A percentile compares a stretch with the other conserved stretches of the same genome.
Conservation (phyloP, 768 basidiomycete genomes). For the Hortiboletus campestris region DNA sequence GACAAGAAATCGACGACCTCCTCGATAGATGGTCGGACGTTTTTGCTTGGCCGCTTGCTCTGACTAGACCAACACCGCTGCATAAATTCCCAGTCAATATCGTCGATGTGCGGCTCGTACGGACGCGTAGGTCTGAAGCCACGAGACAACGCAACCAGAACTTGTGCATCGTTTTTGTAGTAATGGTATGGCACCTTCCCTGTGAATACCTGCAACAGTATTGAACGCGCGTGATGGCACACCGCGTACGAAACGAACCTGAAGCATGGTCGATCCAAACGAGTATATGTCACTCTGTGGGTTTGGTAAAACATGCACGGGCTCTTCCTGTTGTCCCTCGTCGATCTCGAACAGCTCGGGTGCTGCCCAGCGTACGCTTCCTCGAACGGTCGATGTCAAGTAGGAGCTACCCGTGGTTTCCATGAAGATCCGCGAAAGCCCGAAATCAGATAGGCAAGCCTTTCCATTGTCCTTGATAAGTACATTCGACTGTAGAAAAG, state of each 20-base stretch:
- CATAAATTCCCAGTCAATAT: constrained; percentile 20
- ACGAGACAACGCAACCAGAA: constrained; percentile 19
- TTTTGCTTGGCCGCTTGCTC: background rate
- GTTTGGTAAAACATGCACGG: constrained; percentile 7
- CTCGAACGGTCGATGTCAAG: constrained; percentile 36
- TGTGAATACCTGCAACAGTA: constrained; percentile 25
- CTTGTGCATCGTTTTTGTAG: constrained; percentile 24
- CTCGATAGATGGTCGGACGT: constrained; percentile 12
- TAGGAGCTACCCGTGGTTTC: constrained; percentile 24
- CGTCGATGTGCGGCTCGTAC: background rate
- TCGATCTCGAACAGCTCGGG: constrained; percentile 36
- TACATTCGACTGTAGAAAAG: constrained; percentile 31
- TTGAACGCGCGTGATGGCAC: background rate
- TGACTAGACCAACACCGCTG: constrained; percentile 29
- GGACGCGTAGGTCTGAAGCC: constrained; percentile 12
- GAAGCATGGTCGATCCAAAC: constrained; percentile 34
- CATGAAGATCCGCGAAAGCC: constrained; percentile 31
- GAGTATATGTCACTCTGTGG: constrained; percentile 43
- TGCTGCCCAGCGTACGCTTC: constrained; percentile 50
- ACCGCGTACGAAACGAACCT: constrained; percentile 16
- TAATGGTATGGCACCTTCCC: constrained; percentile 24
- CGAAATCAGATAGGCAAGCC: constrained; percentile 38
- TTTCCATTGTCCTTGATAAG: constrained; percentile 32
- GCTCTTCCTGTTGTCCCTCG: constrained; percentile 26
- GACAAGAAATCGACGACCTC: constrained; percentile 22